phyloP scores from a whole-genome alignment of 2,329 filamentous ascomycete genomes.

The Exophiala sp. region DNA sequence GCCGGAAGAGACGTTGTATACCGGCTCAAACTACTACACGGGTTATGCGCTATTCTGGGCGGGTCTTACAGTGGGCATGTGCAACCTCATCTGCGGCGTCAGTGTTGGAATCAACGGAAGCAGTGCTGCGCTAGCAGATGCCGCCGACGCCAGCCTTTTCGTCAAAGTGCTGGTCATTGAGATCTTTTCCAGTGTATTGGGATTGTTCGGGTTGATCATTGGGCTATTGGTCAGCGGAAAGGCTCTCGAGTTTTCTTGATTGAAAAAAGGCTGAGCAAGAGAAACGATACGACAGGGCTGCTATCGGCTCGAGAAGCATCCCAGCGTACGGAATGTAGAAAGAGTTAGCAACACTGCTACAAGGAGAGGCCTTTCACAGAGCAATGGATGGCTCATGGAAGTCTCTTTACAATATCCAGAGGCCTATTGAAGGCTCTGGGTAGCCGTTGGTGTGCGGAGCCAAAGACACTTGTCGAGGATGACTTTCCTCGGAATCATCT shows the following conservation, averaged over 20 bases:
- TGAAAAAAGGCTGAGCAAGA: not conserved
- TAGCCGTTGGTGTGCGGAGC: not conserved
- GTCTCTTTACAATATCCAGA: no score
- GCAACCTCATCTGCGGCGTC: slow-evolving; percentile 92
- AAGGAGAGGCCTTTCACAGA: no score
- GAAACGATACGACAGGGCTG: not conserved
- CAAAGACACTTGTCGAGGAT: no score
- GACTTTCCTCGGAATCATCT: no score
- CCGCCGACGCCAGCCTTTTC: slow-evolving; percentile 88
- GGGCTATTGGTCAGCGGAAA: slow-evolving; percentile 83
- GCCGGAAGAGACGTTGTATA: slow-evolving; percentile 59
- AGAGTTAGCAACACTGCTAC: no score
- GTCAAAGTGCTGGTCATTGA: slow-evolving; percentile 99
- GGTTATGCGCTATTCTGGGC: slow-evolving; percentile 96
- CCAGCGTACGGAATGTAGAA: no score
- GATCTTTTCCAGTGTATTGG: slow-evolving; percentile 96
- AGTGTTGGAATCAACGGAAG: slow-evolving; percentile 97
- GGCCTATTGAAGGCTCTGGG: not conserved
- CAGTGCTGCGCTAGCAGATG: slow-evolving; percentile 91
- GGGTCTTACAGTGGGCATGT: slow-evolving; percentile 86
- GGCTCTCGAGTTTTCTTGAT: slow-evolving; percentile 61
- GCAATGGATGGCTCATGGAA: no score
- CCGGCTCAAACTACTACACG: slow-evolving; percentile 79
- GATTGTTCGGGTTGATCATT: slow-evolving; percentile 92
- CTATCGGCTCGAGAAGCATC: not conserved